These are phyloP conservation scores for Trametes polyzona DNA, from an alignment of 1,284 basidiomycete genomes.

Conservation along the genomic window DNA sequence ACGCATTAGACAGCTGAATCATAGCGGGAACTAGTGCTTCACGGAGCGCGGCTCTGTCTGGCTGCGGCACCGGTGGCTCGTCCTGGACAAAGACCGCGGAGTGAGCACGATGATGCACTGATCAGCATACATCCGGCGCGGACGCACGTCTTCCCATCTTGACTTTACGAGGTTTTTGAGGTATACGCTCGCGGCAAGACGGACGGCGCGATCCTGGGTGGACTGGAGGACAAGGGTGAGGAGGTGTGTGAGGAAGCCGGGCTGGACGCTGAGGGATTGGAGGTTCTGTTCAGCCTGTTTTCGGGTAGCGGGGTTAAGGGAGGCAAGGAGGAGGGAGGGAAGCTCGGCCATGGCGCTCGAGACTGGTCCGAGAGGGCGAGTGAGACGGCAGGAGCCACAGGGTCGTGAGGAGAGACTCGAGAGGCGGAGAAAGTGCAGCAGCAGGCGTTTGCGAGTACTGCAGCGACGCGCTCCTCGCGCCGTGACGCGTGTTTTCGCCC, in stretches of 20 bases:
- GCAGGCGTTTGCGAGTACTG: not conserved
- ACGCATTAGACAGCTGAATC: constrained; percentile 70
- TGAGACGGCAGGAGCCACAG: constrained; percentile 10
- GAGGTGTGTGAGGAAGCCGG: constrained; percentile 78
- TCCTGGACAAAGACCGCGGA: constrained; percentile 48
- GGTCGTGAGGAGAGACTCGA: not conserved
- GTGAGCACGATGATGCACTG: constrained; percentile 5
- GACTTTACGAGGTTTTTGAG: constrained; percentile 88
- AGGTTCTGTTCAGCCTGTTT: constrained; percentile 84
- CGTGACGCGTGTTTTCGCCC: constrained; percentile 16
- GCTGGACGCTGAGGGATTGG: constrained; percentile 65
- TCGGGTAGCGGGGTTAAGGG: constrained; percentile 72
- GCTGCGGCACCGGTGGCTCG: constrained; percentile 60
- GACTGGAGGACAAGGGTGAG: constrained; percentile 74
- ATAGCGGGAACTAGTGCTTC: constrained; percentile 81
- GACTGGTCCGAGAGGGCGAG: not conserved
- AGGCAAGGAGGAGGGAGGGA: constrained; percentile 68
- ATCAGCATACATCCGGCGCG: constrained; percentile 3
- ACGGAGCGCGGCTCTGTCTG: constrained; percentile 72
- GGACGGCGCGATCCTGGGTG: constrained; percentile 68
- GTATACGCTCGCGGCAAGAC: constrained; percentile 84
- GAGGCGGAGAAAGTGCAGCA: not conserved
- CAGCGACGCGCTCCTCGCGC: constrained; percentile 14
- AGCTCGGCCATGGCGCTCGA: constrained; percentile 60
- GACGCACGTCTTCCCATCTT: constrained; percentile 84